These are phyloP conservation scores for Ilex aquifolium DNA, from an alignment of 257 asterid species.

Conservation along the genomic window DNA sequence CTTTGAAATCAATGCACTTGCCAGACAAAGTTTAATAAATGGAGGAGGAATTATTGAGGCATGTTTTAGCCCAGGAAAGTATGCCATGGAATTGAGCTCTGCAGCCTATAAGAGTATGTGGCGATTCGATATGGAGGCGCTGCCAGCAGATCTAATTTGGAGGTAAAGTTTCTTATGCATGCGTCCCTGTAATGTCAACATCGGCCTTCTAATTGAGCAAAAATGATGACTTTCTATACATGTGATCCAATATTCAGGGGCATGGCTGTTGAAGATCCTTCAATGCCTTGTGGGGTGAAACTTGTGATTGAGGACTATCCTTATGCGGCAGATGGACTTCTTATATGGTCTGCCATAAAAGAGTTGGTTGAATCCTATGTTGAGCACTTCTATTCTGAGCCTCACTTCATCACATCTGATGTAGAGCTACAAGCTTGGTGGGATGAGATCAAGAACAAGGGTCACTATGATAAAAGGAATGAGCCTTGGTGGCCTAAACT, in stretches of 20 bases:
- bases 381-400: constrained; percentile 59
- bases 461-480: constrained; percentile 60
- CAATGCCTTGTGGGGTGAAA: constrained; percentile 61
- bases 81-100: constrained; percentile 80
- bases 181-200: not conserved
- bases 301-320: constrained; percentile 90
- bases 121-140: constrained; percentile 80
- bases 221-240: not conserved
- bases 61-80: constrained; percentile 77
- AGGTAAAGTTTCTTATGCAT: constrained; percentile 29
- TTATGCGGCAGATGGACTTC: constrained; percentile 89
- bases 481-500: constrained; percentile 95
- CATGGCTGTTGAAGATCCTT: constrained; percentile 82
- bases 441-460: constrained; percentile 73
- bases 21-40: constrained; percentile 71
- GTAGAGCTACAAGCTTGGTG: constrained; percentile 89
- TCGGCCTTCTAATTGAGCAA: not conserved
- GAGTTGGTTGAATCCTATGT: constrained; percentile 79
- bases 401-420: constrained; percentile 51
- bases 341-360: constrained; percentile 74
- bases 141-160: constrained; percentile 72
- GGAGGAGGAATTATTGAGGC: constrained; percentile 92
- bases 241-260: constrained; percentile 44
- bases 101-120: constrained; percentile 79
- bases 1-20: constrained; percentile 86